Evolutionary conservation across 164 flowering plant genomes (phyloP).

Genomic region (Malania oleifera): DNA sequence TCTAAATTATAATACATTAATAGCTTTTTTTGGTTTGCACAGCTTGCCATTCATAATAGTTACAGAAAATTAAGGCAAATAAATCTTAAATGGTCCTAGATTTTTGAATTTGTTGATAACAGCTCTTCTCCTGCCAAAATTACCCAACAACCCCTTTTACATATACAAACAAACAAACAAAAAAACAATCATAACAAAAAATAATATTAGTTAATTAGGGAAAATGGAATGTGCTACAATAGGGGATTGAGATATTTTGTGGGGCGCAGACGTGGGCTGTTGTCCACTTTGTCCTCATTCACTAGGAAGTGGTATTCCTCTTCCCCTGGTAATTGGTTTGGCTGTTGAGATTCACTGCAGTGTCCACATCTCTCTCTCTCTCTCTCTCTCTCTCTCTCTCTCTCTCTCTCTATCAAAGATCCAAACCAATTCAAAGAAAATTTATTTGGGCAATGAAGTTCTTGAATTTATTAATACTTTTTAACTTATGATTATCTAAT

Average conservation of each 20-base stretch:
- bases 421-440: too few species aligned
- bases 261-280: constrained; percentile 10
- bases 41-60: neutral
- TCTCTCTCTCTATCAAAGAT: too few species aligned
- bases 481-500: too few species aligned
- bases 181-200: neutral
- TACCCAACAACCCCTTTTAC: neutral
- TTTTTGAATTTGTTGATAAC: constrained; percentile 7
- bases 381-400: too few species aligned
- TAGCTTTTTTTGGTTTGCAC: too few species aligned
- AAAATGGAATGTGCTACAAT: constrained; percentile 17
- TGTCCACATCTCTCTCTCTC: too few species aligned
- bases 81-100: constrained; percentile 12
- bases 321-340: too few species aligned
- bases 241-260: too few species aligned
- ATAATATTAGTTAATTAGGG: constrained; percentile 11
- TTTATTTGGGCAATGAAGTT: too few species aligned
- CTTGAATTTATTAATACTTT: too few species aligned
- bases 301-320: constrained; percentile 1
- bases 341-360: too few species aligned
- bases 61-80: constrained; percentile 11
- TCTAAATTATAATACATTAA: too few species aligned
- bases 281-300: constrained; percentile 7
- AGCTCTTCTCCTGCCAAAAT: neutral
- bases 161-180: neutral